Conservation (phyloP, 2,329 filamentous ascomycete species). For the Alternaria tenuissima region DNA sequence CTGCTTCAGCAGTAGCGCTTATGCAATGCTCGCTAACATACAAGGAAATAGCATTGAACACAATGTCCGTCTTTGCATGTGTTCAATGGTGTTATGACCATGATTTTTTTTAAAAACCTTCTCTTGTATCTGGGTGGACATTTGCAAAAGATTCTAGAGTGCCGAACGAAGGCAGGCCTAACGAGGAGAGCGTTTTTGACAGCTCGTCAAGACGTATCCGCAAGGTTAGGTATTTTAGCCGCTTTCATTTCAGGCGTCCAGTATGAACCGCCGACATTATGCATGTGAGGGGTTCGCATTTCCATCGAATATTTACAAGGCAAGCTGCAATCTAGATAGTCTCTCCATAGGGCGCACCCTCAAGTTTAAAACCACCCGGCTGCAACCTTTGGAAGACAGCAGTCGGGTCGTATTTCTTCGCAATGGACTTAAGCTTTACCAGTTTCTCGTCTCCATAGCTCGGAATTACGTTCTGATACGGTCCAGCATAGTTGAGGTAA, state of each 20-base stretch:
- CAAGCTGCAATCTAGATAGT: background rate
- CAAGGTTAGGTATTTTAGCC: background rate
- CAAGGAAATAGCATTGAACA: background rate
- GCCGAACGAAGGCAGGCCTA: background rate
- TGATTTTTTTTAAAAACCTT: background rate
- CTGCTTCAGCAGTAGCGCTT: background rate
- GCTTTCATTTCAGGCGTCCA: background rate
- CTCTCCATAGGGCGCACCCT: conserved; percentile 24
- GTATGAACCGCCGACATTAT: background rate
- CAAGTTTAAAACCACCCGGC: conserved; percentile 32
- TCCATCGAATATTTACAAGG: background rate
- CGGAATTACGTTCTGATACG: conserved; percentile 53
- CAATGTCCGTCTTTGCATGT: background rate
- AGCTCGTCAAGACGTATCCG: background rate
- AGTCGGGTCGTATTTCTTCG: conserved; percentile 31
- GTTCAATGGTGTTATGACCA: background rate
- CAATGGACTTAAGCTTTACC: conserved; percentile 26
- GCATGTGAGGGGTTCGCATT: background rate
- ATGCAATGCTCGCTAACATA: background rate
- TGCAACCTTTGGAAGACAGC: conserved; percentile 32
- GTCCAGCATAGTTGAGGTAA: conserved; percentile 59
- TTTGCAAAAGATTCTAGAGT: background rate
- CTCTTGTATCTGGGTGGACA: background rate
- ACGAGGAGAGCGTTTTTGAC: background rate
- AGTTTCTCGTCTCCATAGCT: conserved; percentile 53